phyloP scores from a whole-genome alignment of 2,329 filamentous ascomycete species.

The Colletotrichum trifolii region DNA sequence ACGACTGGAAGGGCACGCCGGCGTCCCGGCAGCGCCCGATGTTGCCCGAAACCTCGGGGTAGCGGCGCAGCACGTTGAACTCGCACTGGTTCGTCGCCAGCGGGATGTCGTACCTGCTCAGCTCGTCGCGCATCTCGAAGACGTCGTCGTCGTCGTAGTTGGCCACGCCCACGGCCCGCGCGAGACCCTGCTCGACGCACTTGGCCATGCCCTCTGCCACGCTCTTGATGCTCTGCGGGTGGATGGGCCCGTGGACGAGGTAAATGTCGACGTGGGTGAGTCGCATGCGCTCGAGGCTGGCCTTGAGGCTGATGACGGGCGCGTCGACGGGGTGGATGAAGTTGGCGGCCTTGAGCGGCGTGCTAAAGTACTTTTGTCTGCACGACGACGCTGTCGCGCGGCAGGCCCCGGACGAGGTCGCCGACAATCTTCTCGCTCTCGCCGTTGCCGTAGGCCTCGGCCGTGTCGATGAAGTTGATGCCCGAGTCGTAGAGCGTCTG shows the following conservation, averaged over 20 bases:
- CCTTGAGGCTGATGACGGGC: background rate
- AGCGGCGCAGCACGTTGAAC: background rate
- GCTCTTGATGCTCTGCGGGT: background rate
- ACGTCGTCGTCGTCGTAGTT: background rate
- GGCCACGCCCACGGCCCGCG: background rate
- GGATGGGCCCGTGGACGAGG: slow-evolving; percentile 8
- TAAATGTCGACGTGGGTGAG: slow-evolving; percentile 11
- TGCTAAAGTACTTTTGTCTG: slow-evolving; percentile 14
- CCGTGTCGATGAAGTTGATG: slow-evolving; percentile 15
- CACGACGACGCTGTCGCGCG: slow-evolving; percentile 4
- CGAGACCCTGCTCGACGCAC: slow-evolving; percentile 4
- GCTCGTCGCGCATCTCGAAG: slow-evolving; percentile 4
- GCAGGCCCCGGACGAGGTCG: background rate
- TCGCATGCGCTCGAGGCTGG: background rate
- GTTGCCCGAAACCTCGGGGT: background rate
- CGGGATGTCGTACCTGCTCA: background rate
- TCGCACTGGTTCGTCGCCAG: slow-evolving; percentile 11
- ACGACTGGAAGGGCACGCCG: slow-evolving; percentile 2
- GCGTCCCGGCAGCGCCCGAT: background rate
- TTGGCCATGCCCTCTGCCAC: background rate
- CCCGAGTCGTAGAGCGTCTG: background rate
- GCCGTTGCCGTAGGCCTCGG: background rate
- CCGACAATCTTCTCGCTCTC: slow-evolving; percentile 8
- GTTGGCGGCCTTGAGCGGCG: background rate
- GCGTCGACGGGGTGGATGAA: slow-evolving; percentile 9